phyloP scores from a whole-genome alignment of 805 yeast genomes.

The Teunomyces kruisii region DNA sequence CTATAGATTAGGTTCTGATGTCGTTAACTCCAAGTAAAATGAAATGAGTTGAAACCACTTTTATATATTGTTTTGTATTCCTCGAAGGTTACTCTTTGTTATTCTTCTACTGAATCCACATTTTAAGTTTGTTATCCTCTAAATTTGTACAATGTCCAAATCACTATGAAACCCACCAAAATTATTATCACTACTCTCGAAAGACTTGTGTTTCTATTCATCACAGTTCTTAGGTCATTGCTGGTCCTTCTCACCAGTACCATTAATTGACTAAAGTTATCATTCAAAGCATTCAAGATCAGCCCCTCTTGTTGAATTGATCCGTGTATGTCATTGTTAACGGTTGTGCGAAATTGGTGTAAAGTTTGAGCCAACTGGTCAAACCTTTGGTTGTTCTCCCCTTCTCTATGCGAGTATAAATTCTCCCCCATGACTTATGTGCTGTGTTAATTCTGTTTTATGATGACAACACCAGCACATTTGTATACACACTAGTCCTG shows the following conservation, averaged over 20 bases:
- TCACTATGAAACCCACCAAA: slow-evolving; percentile 30
- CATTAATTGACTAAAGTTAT: slow-evolving; percentile 39
- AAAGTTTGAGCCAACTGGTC: slow-evolving; percentile 44
- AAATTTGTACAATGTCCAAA: slow-evolving; percentile 41
- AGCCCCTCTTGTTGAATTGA: slow-evolving; percentile 40
- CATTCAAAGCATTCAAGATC: slow-evolving; percentile 38
- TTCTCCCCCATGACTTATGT: slow-evolving; percentile 15
- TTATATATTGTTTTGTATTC: neutral
- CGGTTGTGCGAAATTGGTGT: slow-evolving; percentile 42
- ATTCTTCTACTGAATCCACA: neutral
- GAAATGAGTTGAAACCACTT: neutral
- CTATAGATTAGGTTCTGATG: slow-evolving; percentile 83
- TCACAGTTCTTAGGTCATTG: slow-evolving; percentile 38
- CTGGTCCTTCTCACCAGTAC: slow-evolving; percentile 38
- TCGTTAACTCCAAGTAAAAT: slow-evolving; percentile 39
- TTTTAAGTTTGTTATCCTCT: slow-evolving; percentile 11
- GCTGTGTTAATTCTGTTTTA: neutral
- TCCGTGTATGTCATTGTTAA: slow-evolving; percentile 42
- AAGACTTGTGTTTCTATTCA: slow-evolving; percentile 42
- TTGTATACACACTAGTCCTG: slow-evolving; percentile 1
- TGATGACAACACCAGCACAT: neutral
- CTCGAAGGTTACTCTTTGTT: neutral
- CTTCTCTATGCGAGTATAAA: slow-evolving; percentile 41
- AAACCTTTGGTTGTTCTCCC: slow-evolving; percentile 42
- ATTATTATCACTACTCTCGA: slow-evolving; percentile 37